phyloP scores from a whole-genome alignment of 2,329 filamentous ascomycete species.

The Pestalotiopsis sp. region DNA sequence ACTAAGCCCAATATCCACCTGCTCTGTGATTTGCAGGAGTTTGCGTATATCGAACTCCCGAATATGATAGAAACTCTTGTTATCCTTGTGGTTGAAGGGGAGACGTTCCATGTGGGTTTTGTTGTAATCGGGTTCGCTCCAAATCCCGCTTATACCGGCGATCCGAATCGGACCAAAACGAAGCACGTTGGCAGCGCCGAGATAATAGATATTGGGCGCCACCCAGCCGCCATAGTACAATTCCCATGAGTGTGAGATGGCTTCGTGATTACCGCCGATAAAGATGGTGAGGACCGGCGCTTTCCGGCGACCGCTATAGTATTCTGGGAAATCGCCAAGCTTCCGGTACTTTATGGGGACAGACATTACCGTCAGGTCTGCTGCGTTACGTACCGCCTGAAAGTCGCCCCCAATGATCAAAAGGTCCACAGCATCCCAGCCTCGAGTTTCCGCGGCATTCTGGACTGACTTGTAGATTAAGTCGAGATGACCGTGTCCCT shows the following conservation, averaged over 20 bases:
- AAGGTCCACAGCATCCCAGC: conserved; percentile 83
- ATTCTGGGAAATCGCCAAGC: conserved; percentile 91
- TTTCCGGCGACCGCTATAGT: conserved; percentile 77
- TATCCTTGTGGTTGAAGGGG: conserved; percentile 77
- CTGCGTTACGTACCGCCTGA: conserved; percentile 87
- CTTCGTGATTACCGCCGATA: conserved; percentile 94
- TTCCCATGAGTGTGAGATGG: conserved; percentile 86
- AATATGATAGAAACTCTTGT: conserved; percentile 86
- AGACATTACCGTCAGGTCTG: conserved; percentile 86
- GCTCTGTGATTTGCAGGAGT: conserved; percentile 77
- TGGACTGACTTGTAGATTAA: conserved; percentile 85
- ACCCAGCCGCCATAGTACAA: conserved; percentile 97
- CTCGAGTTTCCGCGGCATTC: conserved; percentile 68
- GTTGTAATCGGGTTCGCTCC: conserved; percentile 87
- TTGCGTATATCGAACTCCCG: conserved; percentile 89
- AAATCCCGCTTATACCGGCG: conserved; percentile 89
- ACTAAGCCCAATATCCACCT: conserved; percentile 88
- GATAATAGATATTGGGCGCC: conserved; percentile 94
- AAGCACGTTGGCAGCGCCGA: conserved; percentile 89
- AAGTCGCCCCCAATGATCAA: conserved; percentile 97
- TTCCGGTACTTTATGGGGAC: conserved; percentile 86
- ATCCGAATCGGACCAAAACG: conserved; percentile 86
- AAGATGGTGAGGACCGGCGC: conserved; percentile 93
- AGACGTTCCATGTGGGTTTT: conserved; percentile 84
- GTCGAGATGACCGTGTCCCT: conserved; percentile 91